phyloP scores from a whole-genome alignment of 2,329 filamentous ascomycete genomes.

The Onygena corvina region DNA sequence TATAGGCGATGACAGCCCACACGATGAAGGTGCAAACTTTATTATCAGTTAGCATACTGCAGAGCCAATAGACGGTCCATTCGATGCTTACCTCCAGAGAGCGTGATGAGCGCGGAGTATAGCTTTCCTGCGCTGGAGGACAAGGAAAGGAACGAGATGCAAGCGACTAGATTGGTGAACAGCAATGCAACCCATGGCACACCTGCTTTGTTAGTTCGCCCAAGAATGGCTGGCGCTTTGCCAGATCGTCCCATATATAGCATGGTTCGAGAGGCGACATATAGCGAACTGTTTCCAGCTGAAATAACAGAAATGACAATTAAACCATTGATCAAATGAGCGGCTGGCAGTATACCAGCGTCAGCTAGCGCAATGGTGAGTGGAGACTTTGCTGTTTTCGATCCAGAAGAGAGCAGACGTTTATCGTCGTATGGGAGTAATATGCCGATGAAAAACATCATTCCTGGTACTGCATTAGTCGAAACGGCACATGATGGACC shows the following conservation, averaged over 20 bases:
- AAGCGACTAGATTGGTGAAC: slow-evolving; percentile 59
- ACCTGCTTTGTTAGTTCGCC: slow-evolving; percentile 53
- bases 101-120: slow-evolving; percentile 24
- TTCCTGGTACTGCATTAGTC: slow-evolving; percentile 33
- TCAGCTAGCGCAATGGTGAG: slow-evolving; percentile 64
- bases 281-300: slow-evolving; percentile 63
- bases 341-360: slow-evolving; percentile 60
- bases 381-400: slow-evolving; percentile 55
- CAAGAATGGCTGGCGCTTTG: slow-evolving; percentile 58
- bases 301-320: slow-evolving; percentile 62
- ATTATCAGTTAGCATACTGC: background rate
- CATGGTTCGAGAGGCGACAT: slow-evolving; percentile 62
- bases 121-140: slow-evolving; percentile 24
- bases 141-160: slow-evolving; percentile 25
- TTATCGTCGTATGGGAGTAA: slow-evolving; percentile 58
- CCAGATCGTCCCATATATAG: slow-evolving; percentile 63
- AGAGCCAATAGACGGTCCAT: background rate
- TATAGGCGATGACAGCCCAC: slow-evolving; percentile 31
- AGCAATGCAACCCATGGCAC: slow-evolving; percentile 49
- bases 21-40: slow-evolving; percentile 32
- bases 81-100: slow-evolving; percentile 23
- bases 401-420: slow-evolving; percentile 49
- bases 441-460: slow-evolving; percentile 62
- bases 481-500: background rate
- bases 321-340: slow-evolving; percentile 66